Evolutionary conservation across 1,284 basidiomycete species (phyloP).

Genomic region (Pyrrhoderma noxium): DNA sequence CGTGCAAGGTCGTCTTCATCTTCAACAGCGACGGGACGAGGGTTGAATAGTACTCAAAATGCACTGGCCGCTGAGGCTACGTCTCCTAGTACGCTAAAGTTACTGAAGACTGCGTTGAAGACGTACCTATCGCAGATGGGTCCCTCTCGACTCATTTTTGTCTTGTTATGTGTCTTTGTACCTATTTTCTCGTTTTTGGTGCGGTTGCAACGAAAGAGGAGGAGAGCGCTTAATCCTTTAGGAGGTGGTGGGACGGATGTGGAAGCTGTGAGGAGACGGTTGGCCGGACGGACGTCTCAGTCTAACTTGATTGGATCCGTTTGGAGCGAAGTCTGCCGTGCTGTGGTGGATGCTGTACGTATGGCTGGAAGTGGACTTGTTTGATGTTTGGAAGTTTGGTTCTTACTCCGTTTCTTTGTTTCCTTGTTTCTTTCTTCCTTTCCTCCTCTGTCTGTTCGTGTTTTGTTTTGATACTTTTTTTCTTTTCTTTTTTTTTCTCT

Average conservation of each 20-base stretch:
- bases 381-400: slow-evolving; percentile 25
- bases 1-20: background rate
- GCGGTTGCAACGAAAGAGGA: slow-evolving; percentile 37
- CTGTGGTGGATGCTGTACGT: slow-evolving; percentile 56
- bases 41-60: background rate
- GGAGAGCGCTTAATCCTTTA: background rate
- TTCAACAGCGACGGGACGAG: no score
- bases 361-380: slow-evolving; percentile 75
- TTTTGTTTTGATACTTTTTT: no score
- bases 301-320: slow-evolving; percentile 30
- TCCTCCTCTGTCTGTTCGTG: no score
- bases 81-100: slow-evolving; percentile 24
- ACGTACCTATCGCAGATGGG: slow-evolving; percentile 35
- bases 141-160: slow-evolving; percentile 37
- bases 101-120: slow-evolving; percentile 39
- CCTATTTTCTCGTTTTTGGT: slow-evolving; percentile 54
- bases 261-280: slow-evolving; percentile 49
- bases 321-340: slow-evolving; percentile 50
- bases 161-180: slow-evolving; percentile 49
- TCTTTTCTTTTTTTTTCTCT: no score
- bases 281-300: slow-evolving; percentile 29
- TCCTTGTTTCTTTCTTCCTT: no score
- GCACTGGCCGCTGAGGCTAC: slow-evolving; percentile 17
- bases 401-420: no score
- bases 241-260: slow-evolving; percentile 25